Base-by-base conservation (phyloP, 495 filamentous ascomycete species). In the Bacidia rubella region DNA sequence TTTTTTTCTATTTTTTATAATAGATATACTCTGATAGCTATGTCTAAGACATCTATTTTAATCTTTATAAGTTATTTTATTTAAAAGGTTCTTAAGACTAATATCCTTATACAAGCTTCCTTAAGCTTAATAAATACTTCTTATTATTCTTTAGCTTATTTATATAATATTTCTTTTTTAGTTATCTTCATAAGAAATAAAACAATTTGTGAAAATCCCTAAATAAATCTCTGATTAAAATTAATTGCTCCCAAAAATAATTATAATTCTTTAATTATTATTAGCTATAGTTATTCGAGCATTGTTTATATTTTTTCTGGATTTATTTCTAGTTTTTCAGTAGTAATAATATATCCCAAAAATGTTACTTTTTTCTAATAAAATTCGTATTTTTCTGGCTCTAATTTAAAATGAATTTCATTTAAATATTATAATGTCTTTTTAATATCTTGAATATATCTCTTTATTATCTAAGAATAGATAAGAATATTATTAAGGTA, bases 301-400 rank as follows among this genome's bases (percentile, higher is more conserved):
- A 38, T 55, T 41, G 47, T 35, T 41, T 56, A 48, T 7, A 62
- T 52, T 38, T 66, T 67, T 11, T 58, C 24, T 12, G 51, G 58
- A 44, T 66, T 58, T 45, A 69, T 67, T 21, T 50, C 35, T 10
- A 70, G 57, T 2, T 57, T 53, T 1, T 62, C 35, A 15, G 35
- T 58, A n/a, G 15, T 46, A 15, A 70, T 52, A 43, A 63, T 60
- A 54, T 61, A 63, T 42, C 60, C 48, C 43, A 70, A 54, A 41
- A 66, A 68, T 2, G 51, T 47, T 23, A 66, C 55, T 54, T 63
- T 53, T 32, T 48, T 56, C 19, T 49, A 51, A 60, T 58, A 55
- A 47, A 70, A 70, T 46, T 62, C 42, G 45, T 54, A 68, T 51
- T 71, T 70, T 41, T 64, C 44, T 40, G 49, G 25, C 49, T 59